phyloP scores from a whole-genome alignment of 352 stramenopile genomes.

The Globisporangium lucens region DNA sequence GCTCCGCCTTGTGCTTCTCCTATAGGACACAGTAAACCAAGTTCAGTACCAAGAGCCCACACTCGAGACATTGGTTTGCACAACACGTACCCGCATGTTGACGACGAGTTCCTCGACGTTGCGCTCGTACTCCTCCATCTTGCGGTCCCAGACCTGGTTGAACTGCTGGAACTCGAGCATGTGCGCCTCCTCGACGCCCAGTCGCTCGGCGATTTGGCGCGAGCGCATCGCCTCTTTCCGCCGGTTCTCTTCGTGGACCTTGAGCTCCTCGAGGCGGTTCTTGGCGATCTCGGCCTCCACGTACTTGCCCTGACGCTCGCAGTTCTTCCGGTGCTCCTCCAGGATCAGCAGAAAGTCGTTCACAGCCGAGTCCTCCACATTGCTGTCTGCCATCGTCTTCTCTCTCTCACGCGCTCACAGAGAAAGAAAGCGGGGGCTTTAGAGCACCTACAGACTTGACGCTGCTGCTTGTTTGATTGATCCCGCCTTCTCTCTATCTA shows the following conservation, averaged over 20 bases:
- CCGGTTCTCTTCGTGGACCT: slow-evolving; percentile 95
- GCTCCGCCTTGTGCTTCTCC: slow-evolving; percentile 81
- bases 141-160: slow-evolving; percentile 95
- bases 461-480: background rate
- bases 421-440: background rate
- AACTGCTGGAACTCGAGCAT: slow-evolving; percentile 98
- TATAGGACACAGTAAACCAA: slow-evolving; percentile 15
- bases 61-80: background rate
- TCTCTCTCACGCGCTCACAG: background rate
- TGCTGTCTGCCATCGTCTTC: slow-evolving; percentile 30
- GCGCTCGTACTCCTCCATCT: slow-evolving; percentile 94
- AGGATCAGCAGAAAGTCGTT: slow-evolving; percentile 88
- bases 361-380: slow-evolving; percentile 78
- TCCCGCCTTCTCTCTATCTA: background rate
- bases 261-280: slow-evolving; percentile 95
- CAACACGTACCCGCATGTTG: slow-evolving; percentile 71
- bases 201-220: slow-evolving; percentile 91
- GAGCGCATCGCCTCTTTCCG: slow-evolving; percentile 94
- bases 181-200: slow-evolving; percentile 96
- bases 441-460: background rate
- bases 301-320: slow-evolving; percentile 96
- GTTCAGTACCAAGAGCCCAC: background rate
- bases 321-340: slow-evolving; percentile 97
- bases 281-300: slow-evolving; percentile 97
- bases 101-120: slow-evolving; percentile 90